Evolutionary conservation across 108 stramenopile genomes (phyloP).

Genomic region (Pseudonitzschia pungens): DNA sequence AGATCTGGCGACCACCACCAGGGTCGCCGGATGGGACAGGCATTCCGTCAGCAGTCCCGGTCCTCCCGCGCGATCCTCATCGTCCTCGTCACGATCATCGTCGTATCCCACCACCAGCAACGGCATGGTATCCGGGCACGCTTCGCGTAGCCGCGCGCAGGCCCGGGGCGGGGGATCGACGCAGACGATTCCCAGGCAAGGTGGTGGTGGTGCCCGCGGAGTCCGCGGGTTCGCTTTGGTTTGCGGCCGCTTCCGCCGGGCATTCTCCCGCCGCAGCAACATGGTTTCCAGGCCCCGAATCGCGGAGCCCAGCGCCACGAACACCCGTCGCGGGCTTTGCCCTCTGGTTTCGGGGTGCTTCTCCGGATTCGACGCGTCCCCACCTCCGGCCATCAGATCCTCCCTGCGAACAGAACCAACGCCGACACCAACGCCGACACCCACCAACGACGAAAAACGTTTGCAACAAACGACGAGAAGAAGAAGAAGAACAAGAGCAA

Average conservation of each 20-base stretch:
- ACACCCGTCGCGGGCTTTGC: neutral
- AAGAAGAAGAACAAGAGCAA: too few species aligned
- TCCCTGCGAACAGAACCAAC: too few species aligned
- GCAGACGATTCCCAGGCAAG: neutral
- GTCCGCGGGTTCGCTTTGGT: neutral
- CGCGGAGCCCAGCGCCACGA: constrained; percentile 1
- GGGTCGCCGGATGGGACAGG: neutral
- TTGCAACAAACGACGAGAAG: too few species aligned
- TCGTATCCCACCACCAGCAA: neutral
- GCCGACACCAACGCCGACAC: too few species aligned
- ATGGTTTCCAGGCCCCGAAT: neutral
- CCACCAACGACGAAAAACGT: too few species aligned
- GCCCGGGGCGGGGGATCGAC: neutral
- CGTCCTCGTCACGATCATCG: neutral
- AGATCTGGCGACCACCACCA: neutral
- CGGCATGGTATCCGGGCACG: neutral
- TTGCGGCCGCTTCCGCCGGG: too few species aligned
- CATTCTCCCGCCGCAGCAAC: neutral
- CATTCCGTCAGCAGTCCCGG: neutral
- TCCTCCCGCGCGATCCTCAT: neutral
- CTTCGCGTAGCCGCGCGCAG: neutral
- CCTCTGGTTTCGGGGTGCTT: too few species aligned
- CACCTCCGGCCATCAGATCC: neutral
- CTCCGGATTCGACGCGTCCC: neutral
- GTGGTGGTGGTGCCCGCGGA: too few species aligned